Conservation (phyloP, 1,139 yeast genomes). For the Suhomyces taliae region DNA sequence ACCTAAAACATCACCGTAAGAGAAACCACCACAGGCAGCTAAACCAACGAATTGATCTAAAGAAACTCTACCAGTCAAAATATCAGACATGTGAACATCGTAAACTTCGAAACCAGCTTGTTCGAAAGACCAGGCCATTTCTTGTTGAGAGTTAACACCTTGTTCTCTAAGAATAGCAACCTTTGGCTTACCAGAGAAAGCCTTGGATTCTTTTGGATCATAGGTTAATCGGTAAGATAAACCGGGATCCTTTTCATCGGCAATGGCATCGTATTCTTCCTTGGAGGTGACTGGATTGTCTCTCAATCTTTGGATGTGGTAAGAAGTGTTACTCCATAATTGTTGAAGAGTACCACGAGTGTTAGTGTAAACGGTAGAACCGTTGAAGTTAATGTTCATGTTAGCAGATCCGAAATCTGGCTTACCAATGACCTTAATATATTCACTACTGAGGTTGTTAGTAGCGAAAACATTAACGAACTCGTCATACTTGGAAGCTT, state of each 20-base stretch:
- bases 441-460: slow-evolving; percentile 56
- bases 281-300: slow-evolving; percentile 91
- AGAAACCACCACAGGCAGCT: slow-evolving; percentile 99
- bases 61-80: slow-evolving; percentile 69
- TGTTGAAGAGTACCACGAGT: slow-evolving; percentile 76
- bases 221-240: slow-evolving; percentile 76
- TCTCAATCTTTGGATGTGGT: slow-evolving; percentile 85
- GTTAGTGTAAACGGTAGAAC: slow-evolving; percentile 45
- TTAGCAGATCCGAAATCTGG: slow-evolving; percentile 57
- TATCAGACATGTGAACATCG: slow-evolving; percentile 97
- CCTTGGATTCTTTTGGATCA: slow-evolving; percentile 24
- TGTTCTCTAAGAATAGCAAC: slow-evolving; percentile 98
- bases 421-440: slow-evolving; percentile 64
- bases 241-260: slow-evolving; percentile 89
- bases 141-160: slow-evolving; percentile 98
- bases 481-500: slow-evolving; percentile 47
- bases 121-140: slow-evolving; percentile 97
- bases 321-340: slow-evolving; percentile 86
- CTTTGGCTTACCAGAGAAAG: slow-evolving; percentile 64
- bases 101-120: slow-evolving; percentile 92
- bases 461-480: slow-evolving; percentile 56
- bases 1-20: slow-evolving; percentile 98
- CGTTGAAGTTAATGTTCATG: slow-evolving; percentile 50
- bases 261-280: slow-evolving; percentile 75
- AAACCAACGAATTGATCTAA: slow-evolving; percentile 84